Evolutionary conservation across 805 yeast species (phyloP).

Genomic region (Kregervanrija fluxuum): DNA sequence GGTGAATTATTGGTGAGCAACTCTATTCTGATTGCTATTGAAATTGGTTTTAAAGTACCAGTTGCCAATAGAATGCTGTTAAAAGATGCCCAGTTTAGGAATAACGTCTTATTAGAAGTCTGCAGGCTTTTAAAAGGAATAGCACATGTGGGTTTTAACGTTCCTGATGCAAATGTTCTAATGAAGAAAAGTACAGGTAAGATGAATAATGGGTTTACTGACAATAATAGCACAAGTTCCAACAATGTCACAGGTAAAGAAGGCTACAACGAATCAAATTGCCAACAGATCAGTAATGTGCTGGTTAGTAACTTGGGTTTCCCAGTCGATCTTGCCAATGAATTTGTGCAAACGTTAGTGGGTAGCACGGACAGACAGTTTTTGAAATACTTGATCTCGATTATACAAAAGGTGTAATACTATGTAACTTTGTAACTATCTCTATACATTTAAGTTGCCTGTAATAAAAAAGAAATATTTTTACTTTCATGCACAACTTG

Average conservation of each 20-base stretch:
- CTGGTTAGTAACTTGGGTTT: slow-evolving; percentile 54
- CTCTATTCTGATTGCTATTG: slow-evolving; percentile 61
- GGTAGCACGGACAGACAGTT: slow-evolving; percentile 54
- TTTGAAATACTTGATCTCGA: slow-evolving; percentile 55
- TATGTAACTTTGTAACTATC: not conserved
- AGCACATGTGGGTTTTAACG: slow-evolving; percentile 29
- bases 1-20: slow-evolving; percentile 64
- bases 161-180: slow-evolving; percentile 23
- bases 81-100: slow-evolving; percentile 73
- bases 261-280: slow-evolving; percentile 24
- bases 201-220: slow-evolving; percentile 1
- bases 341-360: slow-evolving; percentile 54
- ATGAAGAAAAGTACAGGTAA: slow-evolving; percentile 12
- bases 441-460: not conserved
- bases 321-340: slow-evolving; percentile 51
- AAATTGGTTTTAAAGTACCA: slow-evolving; percentile 68
- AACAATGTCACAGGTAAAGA: slow-evolving; percentile 22
- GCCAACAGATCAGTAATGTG: slow-evolving; percentile 22
- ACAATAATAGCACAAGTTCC: slow-evolving; percentile 29
- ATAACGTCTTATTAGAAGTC: slow-evolving; percentile 62
- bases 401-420: slow-evolving; percentile 9
- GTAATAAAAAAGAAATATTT: too few species aligned
- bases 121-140: slow-evolving; percentile 62
- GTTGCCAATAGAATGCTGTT: slow-evolving; percentile 34
- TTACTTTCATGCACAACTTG: too few species aligned